Base-by-base conservation (phyloP, 2,329 filamentous ascomycete species). In the Phyllosticta ampelicida region DNA sequence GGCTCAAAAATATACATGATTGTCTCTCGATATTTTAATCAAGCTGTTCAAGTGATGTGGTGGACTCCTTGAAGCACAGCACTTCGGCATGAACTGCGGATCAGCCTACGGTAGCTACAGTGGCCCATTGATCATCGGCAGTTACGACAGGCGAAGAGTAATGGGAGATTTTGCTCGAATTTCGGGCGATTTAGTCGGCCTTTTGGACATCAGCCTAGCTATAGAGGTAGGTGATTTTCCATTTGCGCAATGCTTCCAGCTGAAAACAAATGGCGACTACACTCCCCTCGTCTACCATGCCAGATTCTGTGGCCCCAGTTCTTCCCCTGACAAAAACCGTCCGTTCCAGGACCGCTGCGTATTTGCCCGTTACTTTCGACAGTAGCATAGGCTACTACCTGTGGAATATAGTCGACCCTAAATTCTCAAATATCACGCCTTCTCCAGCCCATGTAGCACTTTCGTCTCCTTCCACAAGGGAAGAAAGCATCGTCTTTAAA, bases 371-470 rank as follows among this genome's bases (percentile, higher is more conserved):
- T 26, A 62, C 48, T 3, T 68, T 63, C 52, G 61, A 66, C 51
- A 10, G 48, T 2, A 58, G 53, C 2, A 53, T 62, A 10, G 61
- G 62, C 9, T 65, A 66, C 36, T 70, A 66, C 50, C 56, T 67
- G 9, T 71, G 68, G 69, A 62, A 71, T 52, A 66, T 63, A 1
- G 52, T 55, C 1, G 60, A 67, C 21, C 55, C 61, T 10, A 65
- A 66, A 48, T 78, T 73, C 59, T 53, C 65, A 5, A 67, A 67
- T 20, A 72, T 78, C 18, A 63, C 76, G 10, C 67, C 64, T 13
- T 78, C 76, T 0, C 71, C 75, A 0, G 69, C 74, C 71, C 18
- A 65, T 78, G 2, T 29, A 78, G 77, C 60, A 68, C 68, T 5
- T 75, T 78, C 44, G n/a, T 66, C 65, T 3, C 66, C 67, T 21